Base-by-base conservation (phyloP, 108 stramenopile species). In the Schizochytrium sp. region DNA sequence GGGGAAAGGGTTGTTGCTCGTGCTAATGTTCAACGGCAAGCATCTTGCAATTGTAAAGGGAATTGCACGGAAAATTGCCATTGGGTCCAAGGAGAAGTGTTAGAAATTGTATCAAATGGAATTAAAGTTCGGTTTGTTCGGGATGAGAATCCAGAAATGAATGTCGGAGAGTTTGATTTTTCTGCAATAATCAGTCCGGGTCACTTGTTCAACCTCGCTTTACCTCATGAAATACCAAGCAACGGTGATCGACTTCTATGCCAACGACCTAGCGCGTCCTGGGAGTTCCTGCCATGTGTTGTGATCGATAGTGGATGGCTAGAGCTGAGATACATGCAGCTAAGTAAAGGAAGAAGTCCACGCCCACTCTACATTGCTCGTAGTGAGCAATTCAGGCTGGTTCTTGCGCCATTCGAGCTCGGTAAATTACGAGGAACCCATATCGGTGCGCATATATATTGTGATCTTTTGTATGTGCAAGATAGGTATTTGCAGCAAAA, bases 281-380 rank as follows among this genome's bases (percentile, higher is more conserved):
- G 64, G 64, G 64, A 69, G 64, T 69, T 13, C 15, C 28, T 69
- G 12, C 3, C 64, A 28, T 13, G 64, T 44, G 3, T 69, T 7
- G 64, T 69, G 12, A 69, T 69, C 15, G 64, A 69, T 44, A 69
- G 64, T 38, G 64, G 64, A 7, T 69, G 64, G 64, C 64, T 69
- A 7, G 64, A 69, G 28, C 64, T 69, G 42, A 38, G 64, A 12
- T 69, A 69, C 64, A 69, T 69, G 42, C 12, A 69, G 44, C 42
- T 8, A 38, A 15, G 7, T 2, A 3, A 69, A 44, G 1, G 42
- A 69, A 28, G 42, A 15, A 3, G 28, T 38, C 64, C 40, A 2
- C 42, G 64, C 10, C 64, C 42, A 38, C 64, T 69, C 28, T 69
- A 3, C 28, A 38, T 69, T 0, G 64, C 64, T 7, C 64, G 64